phyloP scores from a whole-genome alignment of 768 basidiomycete species.

The Collybiopsis confluens region DNA sequence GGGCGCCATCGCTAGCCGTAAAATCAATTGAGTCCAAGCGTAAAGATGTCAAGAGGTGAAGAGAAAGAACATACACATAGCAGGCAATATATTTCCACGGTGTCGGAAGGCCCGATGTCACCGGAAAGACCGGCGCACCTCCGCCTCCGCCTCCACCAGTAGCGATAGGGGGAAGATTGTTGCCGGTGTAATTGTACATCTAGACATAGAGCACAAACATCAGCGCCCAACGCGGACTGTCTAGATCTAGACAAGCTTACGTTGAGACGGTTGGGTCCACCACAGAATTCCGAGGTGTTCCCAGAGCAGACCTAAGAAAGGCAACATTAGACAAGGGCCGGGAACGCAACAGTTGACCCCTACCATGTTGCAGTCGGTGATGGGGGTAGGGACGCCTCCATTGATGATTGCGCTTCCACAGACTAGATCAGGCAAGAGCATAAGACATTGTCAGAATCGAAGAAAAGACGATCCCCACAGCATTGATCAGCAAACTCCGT shows the following conservation, averaged over 20 bases:
- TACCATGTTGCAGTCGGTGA: constrained; percentile 60
- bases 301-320: constrained; percentile 41
- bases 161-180: constrained; percentile 33
- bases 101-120: constrained; percentile 47
- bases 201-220: not conserved
- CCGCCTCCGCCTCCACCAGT: constrained; percentile 26
- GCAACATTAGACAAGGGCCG: not conserved
- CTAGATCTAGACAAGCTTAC: not conserved
- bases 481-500: constrained; percentile 46
- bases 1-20: constrained; percentile 49
- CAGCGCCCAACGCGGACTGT: not conserved
- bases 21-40: not conserved
- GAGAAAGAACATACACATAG: constrained; percentile 49
- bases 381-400: constrained; percentile 40
- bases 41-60: not conserved
- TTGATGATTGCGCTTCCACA: constrained; percentile 46
- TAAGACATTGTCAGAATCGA: not conserved
- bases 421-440: constrained; percentile 28
- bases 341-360: not conserved
- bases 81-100: constrained; percentile 62
- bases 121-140: constrained; percentile 33
- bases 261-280: constrained; percentile 64
- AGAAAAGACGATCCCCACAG: constrained; percentile 35
- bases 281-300: constrained; percentile 63
- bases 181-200: constrained; percentile 68